phyloP scores from a whole-genome alignment of 441 rosid species.

The Cnidoscolus chayamansa region DNA sequence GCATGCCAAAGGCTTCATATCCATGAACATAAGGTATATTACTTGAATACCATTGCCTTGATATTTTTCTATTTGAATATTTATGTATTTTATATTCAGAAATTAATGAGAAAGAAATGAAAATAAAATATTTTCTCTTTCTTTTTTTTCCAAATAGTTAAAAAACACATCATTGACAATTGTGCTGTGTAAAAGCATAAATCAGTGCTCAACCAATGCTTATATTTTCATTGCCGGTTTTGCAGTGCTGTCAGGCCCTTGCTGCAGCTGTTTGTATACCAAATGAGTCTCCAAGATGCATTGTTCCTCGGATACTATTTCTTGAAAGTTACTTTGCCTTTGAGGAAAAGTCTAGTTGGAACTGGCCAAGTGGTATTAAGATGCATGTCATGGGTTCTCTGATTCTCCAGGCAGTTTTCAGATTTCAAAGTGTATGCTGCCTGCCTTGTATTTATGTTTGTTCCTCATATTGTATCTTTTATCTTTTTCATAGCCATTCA shows the following conservation, averaged over 20 bases:
- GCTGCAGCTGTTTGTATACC: conserved; percentile 56
- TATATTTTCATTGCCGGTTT: conserved; percentile 18
- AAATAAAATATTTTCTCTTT: not conserved
- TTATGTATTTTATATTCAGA: not conserved
- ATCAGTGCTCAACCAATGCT: not conserved
- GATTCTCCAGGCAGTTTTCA: conserved; percentile 81
- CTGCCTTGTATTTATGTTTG: conserved; percentile 7
- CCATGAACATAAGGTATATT: conserved; percentile 62
- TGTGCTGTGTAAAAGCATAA: not conserved
- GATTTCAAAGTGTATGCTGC: conserved; percentile 62
- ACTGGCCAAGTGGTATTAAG: conserved; percentile 63
- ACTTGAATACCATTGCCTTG: conserved; percentile 1
- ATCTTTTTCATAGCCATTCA: not conserved
- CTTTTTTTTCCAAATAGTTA: not conserved
- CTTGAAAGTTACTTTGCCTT: conserved; percentile 66
- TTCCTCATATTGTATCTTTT: conserved; percentile 4
- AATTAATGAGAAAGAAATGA: not conserved
- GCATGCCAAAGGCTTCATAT: conserved; percentile 65
- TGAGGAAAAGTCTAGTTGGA: conserved; percentile 61
- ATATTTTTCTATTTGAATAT: conserved; percentile 6
- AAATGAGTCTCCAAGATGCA: conserved; percentile 48
- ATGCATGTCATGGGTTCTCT: conserved; percentile 82
- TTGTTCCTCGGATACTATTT: conserved; percentile 70
- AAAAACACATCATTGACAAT: not conserved
- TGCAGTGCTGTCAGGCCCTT: conserved; percentile 81